A percentile compares a stretch with the other conserved stretches of the same genome.
Evolutionary conservation across 2,329 filamentous ascomycete species (phyloP).

Genomic region (Volutella citrinella): DNA sequence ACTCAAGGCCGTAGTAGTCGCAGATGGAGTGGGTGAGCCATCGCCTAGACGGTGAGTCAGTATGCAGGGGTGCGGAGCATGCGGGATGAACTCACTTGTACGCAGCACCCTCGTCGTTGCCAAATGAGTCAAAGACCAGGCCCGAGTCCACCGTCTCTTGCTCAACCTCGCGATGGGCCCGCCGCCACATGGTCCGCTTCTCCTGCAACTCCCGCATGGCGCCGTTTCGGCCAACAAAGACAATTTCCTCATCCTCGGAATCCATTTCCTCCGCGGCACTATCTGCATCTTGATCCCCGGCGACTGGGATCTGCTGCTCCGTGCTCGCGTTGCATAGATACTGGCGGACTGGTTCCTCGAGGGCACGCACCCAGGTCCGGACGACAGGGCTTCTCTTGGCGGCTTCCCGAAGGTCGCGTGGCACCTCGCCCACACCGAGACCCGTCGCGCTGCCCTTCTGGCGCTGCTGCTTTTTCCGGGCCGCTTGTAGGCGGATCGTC

Average conservation of each 20-base stretch:
- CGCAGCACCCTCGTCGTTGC: conserved; percentile 70
- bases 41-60: conserved; percentile 58
- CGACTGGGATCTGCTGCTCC: conserved; percentile 10
- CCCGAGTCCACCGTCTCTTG: conserved; percentile 59
- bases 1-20: conserved; percentile 85
- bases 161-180: conserved; percentile 48
- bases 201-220: conserved; percentile 44
- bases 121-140: conserved; percentile 77
- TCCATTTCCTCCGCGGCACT: conserved; percentile 42
- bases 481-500: conserved; percentile 36
- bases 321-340: conserved; percentile 61
- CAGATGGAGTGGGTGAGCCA: conserved; percentile 94
- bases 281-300: conserved; percentile 14
- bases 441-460: conserved; percentile 38
- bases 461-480: conserved; percentile 46
- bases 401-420: conserved; percentile 75
- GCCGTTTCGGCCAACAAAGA: conserved; percentile 75
- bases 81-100: conserved; percentile 68
- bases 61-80: too few species aligned
- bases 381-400: conserved; percentile 79
- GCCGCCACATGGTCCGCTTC: conserved; percentile 43
- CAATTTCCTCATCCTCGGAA: conserved; percentile 76
- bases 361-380: conserved; percentile 72
- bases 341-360: conserved; percentile 79
- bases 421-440: conserved; percentile 57